Percentiles rank a stretch among this genome's conserved stretches.
Conservation (phyloP, 2,329 filamentous ascomycete species). For the Fusarium sp. region DNA sequence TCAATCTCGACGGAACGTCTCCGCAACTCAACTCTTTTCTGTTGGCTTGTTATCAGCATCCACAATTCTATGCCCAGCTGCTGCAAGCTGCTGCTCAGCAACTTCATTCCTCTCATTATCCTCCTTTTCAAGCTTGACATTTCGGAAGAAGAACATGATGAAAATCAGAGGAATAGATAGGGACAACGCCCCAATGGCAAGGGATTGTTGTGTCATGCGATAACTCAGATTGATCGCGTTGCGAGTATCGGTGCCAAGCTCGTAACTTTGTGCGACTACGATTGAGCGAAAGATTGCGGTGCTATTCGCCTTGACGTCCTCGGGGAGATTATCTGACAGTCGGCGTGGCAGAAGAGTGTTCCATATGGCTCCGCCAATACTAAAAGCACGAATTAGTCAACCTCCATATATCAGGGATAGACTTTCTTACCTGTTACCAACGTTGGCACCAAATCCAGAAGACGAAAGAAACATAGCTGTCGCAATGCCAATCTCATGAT, state of each 20-base stretch:
- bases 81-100: neutral
- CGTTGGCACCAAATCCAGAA: constrained; percentile 47
- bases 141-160: constrained; percentile 39
- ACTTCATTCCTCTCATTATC: neutral
- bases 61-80: neutral
- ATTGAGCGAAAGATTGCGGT: constrained; percentile 45
- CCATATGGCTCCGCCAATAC: constrained; percentile 54
- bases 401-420: rapidly evolving
- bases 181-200: constrained; percentile 36
- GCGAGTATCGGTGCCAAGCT: constrained; percentile 9
- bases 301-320: constrained; percentile 27
- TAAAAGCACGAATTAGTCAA: constrained; percentile 10
- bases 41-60: rapidly evolving
- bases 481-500: constrained; percentile 53
- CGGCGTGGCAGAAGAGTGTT: constrained; percentile 43
- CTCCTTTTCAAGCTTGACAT: constrained; percentile 31
- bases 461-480: constrained; percentile 52
- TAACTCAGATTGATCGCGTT: constrained; percentile 36
- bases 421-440: constrained; percentile 47
- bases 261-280: constrained; percentile 41
- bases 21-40: neutral
- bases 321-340: constrained; percentile 38
- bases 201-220: constrained; percentile 34
- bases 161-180: constrained; percentile 27
- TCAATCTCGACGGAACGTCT: too few species aligned